Base-by-base conservation (phyloP, 768 basidiomycete species). In the Hygrocybe punicea region DNA sequence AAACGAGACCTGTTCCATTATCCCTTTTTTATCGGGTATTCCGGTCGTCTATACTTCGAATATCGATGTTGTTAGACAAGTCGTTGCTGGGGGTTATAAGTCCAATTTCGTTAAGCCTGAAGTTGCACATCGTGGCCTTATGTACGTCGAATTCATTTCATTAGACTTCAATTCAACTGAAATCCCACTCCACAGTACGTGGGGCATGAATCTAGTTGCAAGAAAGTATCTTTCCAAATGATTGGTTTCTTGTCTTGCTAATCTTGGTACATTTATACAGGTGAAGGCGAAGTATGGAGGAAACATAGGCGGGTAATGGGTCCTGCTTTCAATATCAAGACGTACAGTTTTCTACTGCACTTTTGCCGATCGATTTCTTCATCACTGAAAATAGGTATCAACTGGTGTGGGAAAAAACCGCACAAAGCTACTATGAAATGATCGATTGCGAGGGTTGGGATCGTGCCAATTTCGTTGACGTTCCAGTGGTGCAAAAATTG, bases 1-100 rank as follows among this genome's bases (percentile, higher is more conserved):
- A n/a, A 71, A 57, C 35, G 78, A 81, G 39, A 77, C 64, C 24
- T 64, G 79, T 9, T 76, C 78, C 1, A 57, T 79, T 9, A 71
- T 78, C 1, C 70, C 78, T 0, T 76, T 74, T 50, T 21, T 81
- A 0, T 56, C 62, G 0, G 79, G 80, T 0, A 53, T 57, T 5
- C 68, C 78, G 1, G 63, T 63, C 0, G 63, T 81, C 21, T 78
- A 74, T 59, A 78, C 78, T 2, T 70, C 75, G 14, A 81, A 79
- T 55, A 57, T 82, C 19, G 78, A 81, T 40, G 73, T 81, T 5
- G 75, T 71, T 10, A 72, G 78, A 6, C 81, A 81, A 64, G 71
- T 80, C 16, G 63, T 68, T 6, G 65, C 61, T 1, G 78, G 78
- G 4, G 73, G 73, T 1, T 71, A 73, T 34, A 76, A 73, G 49